Evolutionary conservation across 306 rosid genomes (phyloP).

Genomic region (Vicia villosa): DNA sequence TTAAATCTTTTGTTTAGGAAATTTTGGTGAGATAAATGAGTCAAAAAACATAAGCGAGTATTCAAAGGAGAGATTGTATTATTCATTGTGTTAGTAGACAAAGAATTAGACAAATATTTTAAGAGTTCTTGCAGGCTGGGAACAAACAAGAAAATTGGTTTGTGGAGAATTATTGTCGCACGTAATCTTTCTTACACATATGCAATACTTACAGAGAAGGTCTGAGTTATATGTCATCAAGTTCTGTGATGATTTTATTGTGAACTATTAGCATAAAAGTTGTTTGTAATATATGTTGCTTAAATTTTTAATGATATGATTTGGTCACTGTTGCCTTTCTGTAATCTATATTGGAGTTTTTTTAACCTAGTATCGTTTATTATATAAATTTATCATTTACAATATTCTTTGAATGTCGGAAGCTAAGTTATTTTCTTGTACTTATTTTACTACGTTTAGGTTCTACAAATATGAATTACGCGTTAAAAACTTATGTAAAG

Average conservation of each 20-base stretch:
- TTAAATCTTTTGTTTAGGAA: slow-evolving; percentile 56
- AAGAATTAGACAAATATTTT: slow-evolving; percentile 68
- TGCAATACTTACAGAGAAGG: slow-evolving; percentile 95
- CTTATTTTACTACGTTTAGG: too few relatives aligned
- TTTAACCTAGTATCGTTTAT: too few relatives aligned
- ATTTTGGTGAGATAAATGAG: slow-evolving; percentile 85
- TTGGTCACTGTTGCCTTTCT: neutral
- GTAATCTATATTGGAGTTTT: slow-evolving; percentile 7
- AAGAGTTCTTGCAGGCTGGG: slow-evolving; percentile 57
- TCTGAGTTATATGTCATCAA: slow-evolving; percentile 41
- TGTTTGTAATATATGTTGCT: slow-evolving; percentile 15
- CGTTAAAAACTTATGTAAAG: too few relatives aligned
- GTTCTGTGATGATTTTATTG: slow-evolving; percentile 17
- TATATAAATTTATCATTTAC: too few relatives aligned
- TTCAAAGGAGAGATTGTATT: slow-evolving; percentile 79
- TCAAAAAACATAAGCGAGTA: slow-evolving; percentile 67
- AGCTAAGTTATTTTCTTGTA: too few relatives aligned
- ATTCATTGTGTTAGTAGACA: slow-evolving; percentile 88
- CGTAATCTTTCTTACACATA: too few relatives aligned
- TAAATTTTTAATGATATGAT: slow-evolving; percentile 5
- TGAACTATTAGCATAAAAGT: slow-evolving; percentile 22
- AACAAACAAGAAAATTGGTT: too few relatives aligned
- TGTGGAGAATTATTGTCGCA: too few relatives aligned
- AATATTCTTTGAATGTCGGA: too few relatives aligned
- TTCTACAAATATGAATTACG: too few relatives aligned